Base-by-base conservation (phyloP, 768 basidiomycete species). In the Phylloporus rhodoxanthus region DNA sequence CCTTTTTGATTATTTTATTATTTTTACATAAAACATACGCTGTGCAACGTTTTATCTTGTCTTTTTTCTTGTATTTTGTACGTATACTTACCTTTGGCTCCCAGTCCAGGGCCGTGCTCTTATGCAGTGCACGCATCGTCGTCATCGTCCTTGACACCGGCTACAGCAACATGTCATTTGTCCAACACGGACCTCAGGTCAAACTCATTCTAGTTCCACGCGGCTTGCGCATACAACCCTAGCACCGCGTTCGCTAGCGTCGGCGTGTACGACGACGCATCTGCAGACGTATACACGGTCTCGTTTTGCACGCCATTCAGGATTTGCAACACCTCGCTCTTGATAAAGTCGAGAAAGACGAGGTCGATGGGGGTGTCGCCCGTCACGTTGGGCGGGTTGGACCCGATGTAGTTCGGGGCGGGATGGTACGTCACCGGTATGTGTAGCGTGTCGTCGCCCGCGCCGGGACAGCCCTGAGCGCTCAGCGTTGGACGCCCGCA, bases 401-500 rank as follows among this genome's bases (percentile, higher is more conserved):
- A 84, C 14, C 72, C 73, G 50, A 88, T 73, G 60, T 81, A 89
- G 58, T 75, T 72, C 0, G 84, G 85, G 3, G 69, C 52, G 5
- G 63, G 45, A 65, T 75, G 78, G 66, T 76, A 78, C 4, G 84
- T 75, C 45, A 86, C 62, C 2, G 87, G 79, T 2, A 68, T 57
- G 63, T 92, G 90, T 0, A 67, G 65, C 3, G 75, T 80, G 57
- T 91, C 90, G 61, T 91, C 89, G 2, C 88, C 90, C 8, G 79
- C 67, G 3, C 82, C 85, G 2, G 86, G 82, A 61, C 89, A 90
- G 2, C 78, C 69, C 85, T 81, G 47, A 13, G 8, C 19, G 17
- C 21, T 23, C 13, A 39, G 21, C 38, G 13, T 15, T 11, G 21
- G 0, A 41, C 23, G 8, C 30, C 14, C 21, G 17, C 26, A 21